Evolutionary conservation across 116 monocot genomes (phyloP), one percentile per base, ranked within the genome.

Genomic region (Posidonia oceanica): DNA sequence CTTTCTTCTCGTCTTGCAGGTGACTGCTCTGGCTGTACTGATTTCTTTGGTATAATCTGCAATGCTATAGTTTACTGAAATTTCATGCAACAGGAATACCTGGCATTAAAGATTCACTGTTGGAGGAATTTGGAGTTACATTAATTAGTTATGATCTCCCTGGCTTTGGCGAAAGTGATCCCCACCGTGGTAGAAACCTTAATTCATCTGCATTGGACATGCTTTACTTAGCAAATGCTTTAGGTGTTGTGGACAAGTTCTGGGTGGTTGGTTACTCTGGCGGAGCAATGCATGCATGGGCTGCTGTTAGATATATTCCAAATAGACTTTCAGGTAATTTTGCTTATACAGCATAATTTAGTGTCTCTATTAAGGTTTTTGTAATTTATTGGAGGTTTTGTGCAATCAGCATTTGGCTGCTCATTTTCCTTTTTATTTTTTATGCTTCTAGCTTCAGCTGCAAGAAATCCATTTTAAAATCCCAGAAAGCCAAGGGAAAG

Each of bases 1-100:
- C 89, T 97, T 72, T 97, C 97, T 61, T 97, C 97, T 56, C 81
- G 97, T 21, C 71, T 92, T 40, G 86, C 92, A 80, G 92, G 97
- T 92, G 63, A 61, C 44, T 72, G 7, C 12, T 48, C 6, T 48
- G 48, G 48, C 12, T 10, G 48, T 48, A 48, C 2, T 48, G 48
- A 48, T 48, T 1, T 48, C 12, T 48, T 48, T 10, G 2, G 12
- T 7, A 7, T 48, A 10, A 12, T 48, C 48, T 48, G 48, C 29
- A 29, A 29, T 29, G 29, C 21, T 52, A 15, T 61, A 37, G 61
- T 61, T 72, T 41, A 14, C 38, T 48, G 61, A 11, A 20, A 5
- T 13, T 64, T 69, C 65, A 22, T 72, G 56, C 54, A 76, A 61
- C 83, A 97, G 97, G 97, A 75, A 87, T 97, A 59, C 97, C 92